These are phyloP conservation scores for Chlorophyllum brunneum DNA, from an alignment of 768 basidiomycete species.

Conservation along the genomic window DNA sequence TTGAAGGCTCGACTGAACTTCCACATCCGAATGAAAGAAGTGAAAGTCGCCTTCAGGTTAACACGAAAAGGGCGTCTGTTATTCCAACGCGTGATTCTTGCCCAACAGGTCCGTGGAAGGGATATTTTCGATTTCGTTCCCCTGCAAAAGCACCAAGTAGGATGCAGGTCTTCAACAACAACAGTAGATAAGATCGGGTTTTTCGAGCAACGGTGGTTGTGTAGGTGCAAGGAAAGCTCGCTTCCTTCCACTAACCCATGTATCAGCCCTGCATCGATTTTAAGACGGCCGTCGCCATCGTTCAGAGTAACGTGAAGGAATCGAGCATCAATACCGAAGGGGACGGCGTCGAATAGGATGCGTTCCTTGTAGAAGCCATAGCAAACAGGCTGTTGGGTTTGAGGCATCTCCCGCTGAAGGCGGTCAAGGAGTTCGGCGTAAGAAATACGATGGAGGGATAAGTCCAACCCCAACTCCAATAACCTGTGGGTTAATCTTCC, in stretches of 20 bases:
- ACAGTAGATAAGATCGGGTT: slow-evolving; percentile 51
- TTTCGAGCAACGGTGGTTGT: slow-evolving; percentile 55
- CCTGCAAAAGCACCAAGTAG: slow-evolving; percentile 56
- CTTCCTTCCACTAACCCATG: slow-evolving; percentile 65
- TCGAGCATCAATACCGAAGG: slow-evolving; percentile 47
- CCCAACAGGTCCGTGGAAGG: slow-evolving; percentile 47
- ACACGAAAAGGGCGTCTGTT: slow-evolving; percentile 52
- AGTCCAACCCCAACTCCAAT: slow-evolving; percentile 38
- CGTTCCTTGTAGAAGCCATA: slow-evolving; percentile 46
- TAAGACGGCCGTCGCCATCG: slow-evolving; percentile 32
- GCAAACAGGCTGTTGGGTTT: slow-evolving; percentile 46
- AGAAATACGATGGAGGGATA: slow-evolving; percentile 51
- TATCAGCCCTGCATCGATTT: slow-evolving; percentile 53
- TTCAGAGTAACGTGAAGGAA: slow-evolving; percentile 43
- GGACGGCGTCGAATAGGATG: slow-evolving; percentile 50
- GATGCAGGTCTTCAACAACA: slow-evolving; percentile 48
- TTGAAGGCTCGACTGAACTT: slow-evolving; percentile 38
- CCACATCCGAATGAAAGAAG: slow-evolving; percentile 41
- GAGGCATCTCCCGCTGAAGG: slow-evolving; percentile 34
- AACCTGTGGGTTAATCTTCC: slow-evolving; percentile 60
- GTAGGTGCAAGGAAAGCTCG: slow-evolving; percentile 56
- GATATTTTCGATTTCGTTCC: slow-evolving; percentile 29
- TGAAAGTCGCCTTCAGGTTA: slow-evolving; percentile 43
- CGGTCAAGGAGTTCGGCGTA: slow-evolving; percentile 45
- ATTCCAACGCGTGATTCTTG: slow-evolving; percentile 46